Conservation (phyloP, 805 yeast genomes). For the Barnettozyma populi region DNA sequence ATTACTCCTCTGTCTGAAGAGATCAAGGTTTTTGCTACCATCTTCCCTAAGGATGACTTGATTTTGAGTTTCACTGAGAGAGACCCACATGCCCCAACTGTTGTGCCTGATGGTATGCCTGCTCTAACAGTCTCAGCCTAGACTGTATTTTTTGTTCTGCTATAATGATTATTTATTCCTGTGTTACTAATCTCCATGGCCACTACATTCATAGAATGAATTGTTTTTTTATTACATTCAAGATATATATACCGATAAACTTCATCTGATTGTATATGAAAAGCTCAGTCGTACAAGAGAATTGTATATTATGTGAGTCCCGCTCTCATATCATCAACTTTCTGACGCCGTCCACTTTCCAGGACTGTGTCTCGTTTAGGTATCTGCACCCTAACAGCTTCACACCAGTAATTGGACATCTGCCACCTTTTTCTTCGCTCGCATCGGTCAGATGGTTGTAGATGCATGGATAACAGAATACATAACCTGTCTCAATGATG, state of each 20-base stretch:
- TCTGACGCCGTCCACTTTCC: slow-evolving; percentile 74
- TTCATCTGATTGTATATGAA: background rate
- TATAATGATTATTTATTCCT: background rate
- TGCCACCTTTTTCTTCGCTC: slow-evolving; percentile 47
- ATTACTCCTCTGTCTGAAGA: slow-evolving; percentile 83
- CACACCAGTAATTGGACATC: slow-evolving; percentile 81
- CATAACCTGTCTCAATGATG: slow-evolving; percentile 85
- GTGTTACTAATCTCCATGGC: background rate
- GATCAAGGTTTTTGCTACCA: slow-evolving; percentile 94
- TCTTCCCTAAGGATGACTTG: slow-evolving; percentile 96
- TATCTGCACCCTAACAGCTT: slow-evolving; percentile 66
- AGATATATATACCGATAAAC: background rate
- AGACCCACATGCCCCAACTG: slow-evolving; percentile 36
- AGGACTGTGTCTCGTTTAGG: slow-evolving; percentile 49
- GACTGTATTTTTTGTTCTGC: background rate
- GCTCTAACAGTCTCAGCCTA: slow-evolving; percentile 6
- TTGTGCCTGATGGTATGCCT: slow-evolving; percentile 9
- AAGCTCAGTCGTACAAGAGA: background rate
- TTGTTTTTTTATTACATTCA: background rate
- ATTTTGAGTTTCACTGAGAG: slow-evolving; percentile 67
- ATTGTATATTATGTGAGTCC: background rate
- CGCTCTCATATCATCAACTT: slow-evolving; percentile 52
- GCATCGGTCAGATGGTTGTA: slow-evolving; percentile 52
- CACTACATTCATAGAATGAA: background rate
- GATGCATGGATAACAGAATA: slow-evolving; percentile 85